A percentile compares a stretch with the other conserved stretches of the same genome.
These are phyloP conservation scores for Nigrospora oryzae DNA, from an alignment of 2,329 filamentous ascomycete genomes.

Conservation along the genomic window DNA sequence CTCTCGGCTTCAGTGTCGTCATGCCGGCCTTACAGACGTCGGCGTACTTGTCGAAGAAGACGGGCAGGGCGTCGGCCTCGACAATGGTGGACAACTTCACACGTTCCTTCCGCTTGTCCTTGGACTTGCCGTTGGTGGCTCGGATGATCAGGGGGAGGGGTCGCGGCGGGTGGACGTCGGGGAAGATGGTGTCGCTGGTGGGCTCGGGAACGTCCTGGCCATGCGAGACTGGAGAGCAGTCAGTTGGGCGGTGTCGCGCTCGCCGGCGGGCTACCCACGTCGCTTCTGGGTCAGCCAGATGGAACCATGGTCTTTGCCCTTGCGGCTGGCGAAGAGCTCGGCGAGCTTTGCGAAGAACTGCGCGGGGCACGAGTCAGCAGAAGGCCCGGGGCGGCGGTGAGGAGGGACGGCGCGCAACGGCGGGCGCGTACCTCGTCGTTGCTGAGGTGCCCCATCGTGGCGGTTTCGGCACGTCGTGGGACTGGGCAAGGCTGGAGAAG, in stretches of 20 bases:
- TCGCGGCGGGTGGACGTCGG: constrained; percentile 49
- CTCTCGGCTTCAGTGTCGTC: constrained; percentile 83
- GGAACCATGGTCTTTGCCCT: constrained; percentile 63
- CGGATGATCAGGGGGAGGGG: constrained; percentile 71
- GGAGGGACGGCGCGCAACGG: not conserved
- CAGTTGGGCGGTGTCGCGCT: not conserved
- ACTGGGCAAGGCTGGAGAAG: too few relatives aligned
- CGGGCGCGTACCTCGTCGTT: constrained; percentile 47
- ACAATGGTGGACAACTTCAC: constrained; percentile 81
- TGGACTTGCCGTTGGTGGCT: constrained; percentile 71
- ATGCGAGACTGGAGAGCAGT: constrained; percentile 28
- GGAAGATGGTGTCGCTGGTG: constrained; percentile 41
- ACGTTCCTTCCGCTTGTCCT: constrained; percentile 45
- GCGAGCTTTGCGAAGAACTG: constrained; percentile 68
- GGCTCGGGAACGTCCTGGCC: constrained; percentile 29
- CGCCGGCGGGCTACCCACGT: constrained; percentile 36
- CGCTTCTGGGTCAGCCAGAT: constrained; percentile 72
- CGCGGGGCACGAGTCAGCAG: constrained; percentile 1
- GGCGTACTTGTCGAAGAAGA: constrained; percentile 78
- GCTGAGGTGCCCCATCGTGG: constrained; percentile 39
- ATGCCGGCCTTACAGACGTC: constrained; percentile 88
- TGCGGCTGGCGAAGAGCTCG: constrained; percentile 59
- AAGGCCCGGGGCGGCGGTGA: not conserved
- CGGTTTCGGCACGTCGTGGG: too few relatives aligned
- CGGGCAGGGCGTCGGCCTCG: constrained; percentile 63